Evolutionary conservation across 176 grass and related monocot genomes (phyloP), one percentile per base, ranked within the genome.

Genomic region (Puccinellia tenuiflora): DNA sequence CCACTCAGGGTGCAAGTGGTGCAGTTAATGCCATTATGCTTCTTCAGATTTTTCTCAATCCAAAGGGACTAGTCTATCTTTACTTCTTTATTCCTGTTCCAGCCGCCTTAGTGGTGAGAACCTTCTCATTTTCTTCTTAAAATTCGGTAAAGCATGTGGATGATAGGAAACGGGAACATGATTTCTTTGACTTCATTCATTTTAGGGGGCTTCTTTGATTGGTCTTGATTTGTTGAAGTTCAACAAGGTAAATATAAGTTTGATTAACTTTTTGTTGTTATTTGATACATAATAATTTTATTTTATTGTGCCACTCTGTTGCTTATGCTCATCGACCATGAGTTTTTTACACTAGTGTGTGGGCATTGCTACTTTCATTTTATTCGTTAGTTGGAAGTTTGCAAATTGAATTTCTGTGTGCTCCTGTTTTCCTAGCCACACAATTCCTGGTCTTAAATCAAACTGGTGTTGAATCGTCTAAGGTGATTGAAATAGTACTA

Each of bases 21-120:
- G 92, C 96, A 79, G 96, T 90, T 62, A 95, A 98, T 93, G 92
- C 96, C 51, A 61, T 80, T 73, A 83, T 98, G 79, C 89, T 98
- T 84, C 88, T 98, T 64, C 39, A 91, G 33, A 90, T 98, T 52
- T n/a, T 98, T 83, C 85, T 98, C 46, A 61, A 88, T 71, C 96
- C 96, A 8, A 98, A 86, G 81, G 82, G 83, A 70, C 77, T 93
- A 31, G 37, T 93, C 56, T 95, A 98, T 78, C 57, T 98, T n/a
- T 95, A 98, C 60, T 83, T 91, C 11, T 2, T 98, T 3, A 37
- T 98, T 85, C 92, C 92, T 68, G 75, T 98, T 72, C 96, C 96
- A 80, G 96, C 87, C 81, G 90, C 88, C 26, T 3, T 98, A 64
- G 5, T 95, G 86, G 96, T 95, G 85, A 80, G 91, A 64, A 34